Percentiles rank a stretch among this genome's conserved stretches.
phyloP scores from a whole-genome alignment of 1,284 basidiomycete species.

The Xanthoconium separans region DNA sequence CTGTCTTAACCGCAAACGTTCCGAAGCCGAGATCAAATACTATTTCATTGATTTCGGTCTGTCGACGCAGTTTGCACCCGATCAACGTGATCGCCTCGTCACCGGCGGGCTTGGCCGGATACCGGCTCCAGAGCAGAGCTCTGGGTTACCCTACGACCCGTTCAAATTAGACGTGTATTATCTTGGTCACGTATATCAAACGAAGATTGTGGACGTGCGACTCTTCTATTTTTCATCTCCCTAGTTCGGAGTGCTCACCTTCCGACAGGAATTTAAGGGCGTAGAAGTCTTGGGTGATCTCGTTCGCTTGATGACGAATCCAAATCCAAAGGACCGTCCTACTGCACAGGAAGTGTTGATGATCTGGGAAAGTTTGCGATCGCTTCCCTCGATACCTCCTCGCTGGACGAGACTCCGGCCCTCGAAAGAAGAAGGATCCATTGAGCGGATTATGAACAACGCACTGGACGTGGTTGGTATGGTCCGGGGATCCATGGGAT shows the following conservation, averaged over 20 bases:
- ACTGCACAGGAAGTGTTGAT: not conserved
- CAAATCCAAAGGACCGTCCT: slow-evolving; percentile 12
- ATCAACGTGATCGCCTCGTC: not conserved
- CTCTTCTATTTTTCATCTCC: no score
- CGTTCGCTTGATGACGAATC: slow-evolving; percentile 10
- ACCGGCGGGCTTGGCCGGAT: slow-evolving; percentile 7
- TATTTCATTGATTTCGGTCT: slow-evolving; percentile 31
- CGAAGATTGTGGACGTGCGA: slow-evolving; percentile 15
- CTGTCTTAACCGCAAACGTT: slow-evolving; percentile 7
- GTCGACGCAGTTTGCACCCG: slow-evolving; percentile 9
- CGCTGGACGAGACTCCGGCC: slow-evolving; percentile 10
- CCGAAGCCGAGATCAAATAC: slow-evolving; percentile 23
- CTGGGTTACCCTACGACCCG: slow-evolving; percentile 16
- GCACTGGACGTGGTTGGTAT: slow-evolving; percentile 11
- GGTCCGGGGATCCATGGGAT: slow-evolving; percentile 11
- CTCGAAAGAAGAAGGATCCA: slow-evolving; percentile 9
- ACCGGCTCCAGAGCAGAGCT: slow-evolving; percentile 14
- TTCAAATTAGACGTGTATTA: slow-evolving; percentile 22
- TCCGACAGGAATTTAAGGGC: slow-evolving; percentile 10
- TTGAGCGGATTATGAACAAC: slow-evolving; percentile 10
- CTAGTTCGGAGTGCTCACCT: not conserved
- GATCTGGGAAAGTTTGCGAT: slow-evolving; percentile 12
- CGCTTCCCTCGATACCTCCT: not conserved
- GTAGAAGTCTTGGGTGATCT: slow-evolving; percentile 8
- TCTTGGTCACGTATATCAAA: slow-evolving; percentile 17